Evolutionary conservation across 768 basidiomycete genomes (phyloP).

Genomic region (Lactifluus volemus): DNA sequence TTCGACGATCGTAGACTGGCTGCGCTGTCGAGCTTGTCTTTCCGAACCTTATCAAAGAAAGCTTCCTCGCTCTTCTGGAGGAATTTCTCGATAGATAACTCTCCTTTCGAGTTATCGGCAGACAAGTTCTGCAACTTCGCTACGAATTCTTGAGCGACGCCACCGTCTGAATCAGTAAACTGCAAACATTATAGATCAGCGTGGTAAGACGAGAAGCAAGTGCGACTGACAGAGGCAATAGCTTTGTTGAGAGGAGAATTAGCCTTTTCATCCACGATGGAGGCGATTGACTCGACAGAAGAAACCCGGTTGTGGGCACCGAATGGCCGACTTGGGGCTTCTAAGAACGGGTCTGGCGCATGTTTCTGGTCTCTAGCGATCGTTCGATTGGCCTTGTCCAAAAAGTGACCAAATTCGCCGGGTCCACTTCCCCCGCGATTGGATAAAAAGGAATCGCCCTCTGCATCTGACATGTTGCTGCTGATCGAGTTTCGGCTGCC

Average conservation of each 20-base stretch:
- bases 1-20: slow-evolving; percentile 70
- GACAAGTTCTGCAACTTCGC: slow-evolving; percentile 71
- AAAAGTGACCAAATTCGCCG: slow-evolving; percentile 61
- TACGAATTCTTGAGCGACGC: slow-evolving; percentile 84
- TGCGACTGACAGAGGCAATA: slow-evolving; percentile 61
- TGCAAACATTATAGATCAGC: slow-evolving; percentile 24
- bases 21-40: slow-evolving; percentile 79
- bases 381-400: slow-evolving; percentile 75
- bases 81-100: slow-evolving; percentile 88
- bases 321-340: slow-evolving; percentile 69
- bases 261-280: slow-evolving; percentile 84
- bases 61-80: slow-evolving; percentile 86
- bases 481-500: slow-evolving; percentile 29
- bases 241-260: slow-evolving; percentile 93
- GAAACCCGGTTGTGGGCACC: slow-evolving; percentile 70
- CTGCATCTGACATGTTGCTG: slow-evolving; percentile 46
- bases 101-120: slow-evolving; percentile 83
- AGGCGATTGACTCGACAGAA: slow-evolving; percentile 86
- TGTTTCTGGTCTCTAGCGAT: slow-evolving; percentile 74
- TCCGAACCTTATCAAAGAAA: slow-evolving; percentile 86
- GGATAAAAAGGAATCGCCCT: slow-evolving; percentile 49
- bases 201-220: not conserved
- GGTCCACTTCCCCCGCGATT: slow-evolving; percentile 28
- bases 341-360: slow-evolving; percentile 82
- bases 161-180: slow-evolving; percentile 93